Conservation (phyloP, 768 basidiomycete genomes). For the Suillus subalutaceus region DNA sequence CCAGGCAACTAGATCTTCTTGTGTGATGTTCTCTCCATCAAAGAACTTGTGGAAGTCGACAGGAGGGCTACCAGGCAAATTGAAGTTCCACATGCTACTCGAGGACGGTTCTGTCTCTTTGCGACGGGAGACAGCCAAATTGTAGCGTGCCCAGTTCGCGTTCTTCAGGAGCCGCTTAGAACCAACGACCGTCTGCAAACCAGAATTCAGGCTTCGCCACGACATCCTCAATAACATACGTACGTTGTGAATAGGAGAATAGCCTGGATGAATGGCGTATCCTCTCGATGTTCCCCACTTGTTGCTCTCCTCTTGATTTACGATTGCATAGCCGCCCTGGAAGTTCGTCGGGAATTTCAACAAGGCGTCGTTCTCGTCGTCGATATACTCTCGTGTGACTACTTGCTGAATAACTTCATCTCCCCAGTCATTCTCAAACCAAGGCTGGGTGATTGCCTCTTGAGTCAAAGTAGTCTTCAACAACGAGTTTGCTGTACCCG, state of each 20-base stretch:
- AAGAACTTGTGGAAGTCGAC: slow-evolving; percentile 67
- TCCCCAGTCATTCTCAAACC: slow-evolving; percentile 65
- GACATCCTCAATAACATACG: slow-evolving; percentile 8
- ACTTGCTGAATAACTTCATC: slow-evolving; percentile 55
- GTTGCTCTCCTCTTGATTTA: slow-evolving; percentile 56
- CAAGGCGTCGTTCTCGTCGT: slow-evolving; percentile 52
- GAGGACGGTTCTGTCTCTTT: slow-evolving; percentile 66
- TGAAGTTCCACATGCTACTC: slow-evolving; percentile 63
- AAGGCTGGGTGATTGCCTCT: slow-evolving; percentile 52
- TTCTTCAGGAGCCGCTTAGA: slow-evolving; percentile 63
- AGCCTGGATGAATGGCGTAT: slow-evolving; percentile 64
- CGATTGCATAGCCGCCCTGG: slow-evolving; percentile 59
- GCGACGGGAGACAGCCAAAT: slow-evolving; percentile 55
- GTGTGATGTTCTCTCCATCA: slow-evolving; percentile 62
- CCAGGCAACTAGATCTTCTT: slow-evolving; percentile 70
- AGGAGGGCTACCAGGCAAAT: slow-evolving; percentile 56
- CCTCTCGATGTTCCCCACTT: slow-evolving; percentile 60
- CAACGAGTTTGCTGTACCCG: slow-evolving; percentile 59
- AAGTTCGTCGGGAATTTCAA: slow-evolving; percentile 56
- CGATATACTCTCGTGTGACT: slow-evolving; percentile 49
- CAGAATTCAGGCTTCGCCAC: not conserved
- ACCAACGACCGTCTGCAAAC: slow-evolving; percentile 52
- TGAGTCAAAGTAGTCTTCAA: slow-evolving; percentile 51
- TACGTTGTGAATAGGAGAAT: slow-evolving; percentile 55
- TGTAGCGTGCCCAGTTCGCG: slow-evolving; percentile 68